Evolutionary conservation across 352 stramenopile genomes (phyloP).

Genomic region (Phytophthora capsici): DNA sequence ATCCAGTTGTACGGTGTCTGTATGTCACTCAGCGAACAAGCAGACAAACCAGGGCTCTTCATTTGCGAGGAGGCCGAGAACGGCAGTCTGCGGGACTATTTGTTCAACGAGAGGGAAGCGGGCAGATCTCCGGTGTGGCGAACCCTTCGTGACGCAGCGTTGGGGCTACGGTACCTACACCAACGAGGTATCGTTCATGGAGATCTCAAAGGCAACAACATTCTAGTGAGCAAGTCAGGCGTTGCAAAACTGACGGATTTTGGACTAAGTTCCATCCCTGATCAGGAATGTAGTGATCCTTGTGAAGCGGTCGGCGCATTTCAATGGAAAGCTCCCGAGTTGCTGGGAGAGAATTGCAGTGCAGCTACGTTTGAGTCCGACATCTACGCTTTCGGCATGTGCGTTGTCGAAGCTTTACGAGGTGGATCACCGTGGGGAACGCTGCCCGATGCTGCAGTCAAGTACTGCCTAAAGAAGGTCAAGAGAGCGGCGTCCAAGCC

Average conservation of each 20-base stretch:
- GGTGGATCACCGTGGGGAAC: slow-evolving; percentile 29
- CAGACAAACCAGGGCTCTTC: slow-evolving; percentile 12
- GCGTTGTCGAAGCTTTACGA: slow-evolving; percentile 39
- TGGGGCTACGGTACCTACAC: slow-evolving; percentile 37
- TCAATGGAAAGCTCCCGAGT: slow-evolving; percentile 42
- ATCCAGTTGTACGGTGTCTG: slow-evolving; percentile 66
- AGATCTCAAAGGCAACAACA: slow-evolving; percentile 33
- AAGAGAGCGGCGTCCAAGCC: slow-evolving; percentile 1
- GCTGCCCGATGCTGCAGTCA: slow-evolving; percentile 24
- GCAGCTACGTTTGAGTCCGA: slow-evolving; percentile 30
- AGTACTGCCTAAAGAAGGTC: slow-evolving; percentile 6
- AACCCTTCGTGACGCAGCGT: slow-evolving; percentile 25
- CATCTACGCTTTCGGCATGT: slow-evolving; percentile 45
- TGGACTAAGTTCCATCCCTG: slow-evolving; percentile 15
- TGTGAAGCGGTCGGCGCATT: slow-evolving; percentile 13
- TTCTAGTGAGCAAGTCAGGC: slow-evolving; percentile 27
- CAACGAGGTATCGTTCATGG: slow-evolving; percentile 27
- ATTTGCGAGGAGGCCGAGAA: slow-evolving; percentile 23
- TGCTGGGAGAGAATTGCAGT: slow-evolving; percentile 27
- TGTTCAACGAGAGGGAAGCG: slow-evolving; percentile 22
- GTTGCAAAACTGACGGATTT: slow-evolving; percentile 39
- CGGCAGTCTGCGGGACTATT: slow-evolving; percentile 13
- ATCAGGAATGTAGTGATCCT: not conserved
- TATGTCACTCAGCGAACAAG: slow-evolving; percentile 5
- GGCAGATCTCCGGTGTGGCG: slow-evolving; percentile 15